Evolutionary conservation across 495 filamentous ascomycete genomes (phyloP).

Genomic region (Amniculicola lignicola): DNA sequence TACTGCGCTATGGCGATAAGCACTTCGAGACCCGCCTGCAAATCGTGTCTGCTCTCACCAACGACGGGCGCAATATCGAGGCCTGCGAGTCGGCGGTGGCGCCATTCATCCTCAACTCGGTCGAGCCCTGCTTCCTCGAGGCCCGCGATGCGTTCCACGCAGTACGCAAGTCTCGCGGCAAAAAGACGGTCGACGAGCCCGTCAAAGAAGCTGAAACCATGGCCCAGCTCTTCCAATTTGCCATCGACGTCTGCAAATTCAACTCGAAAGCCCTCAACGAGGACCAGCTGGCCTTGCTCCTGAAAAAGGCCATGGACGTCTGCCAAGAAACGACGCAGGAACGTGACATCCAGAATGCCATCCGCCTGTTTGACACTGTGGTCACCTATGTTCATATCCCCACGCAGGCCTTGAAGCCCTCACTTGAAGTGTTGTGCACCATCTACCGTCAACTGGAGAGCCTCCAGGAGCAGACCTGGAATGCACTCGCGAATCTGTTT

Average conservation of each 20-base stretch:
- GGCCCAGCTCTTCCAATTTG: constrained; percentile 65
- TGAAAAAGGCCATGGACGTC: constrained; percentile 66
- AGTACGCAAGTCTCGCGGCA: constrained; percentile 12
- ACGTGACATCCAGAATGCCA: constrained; percentile 69
- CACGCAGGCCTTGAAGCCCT: constrained; percentile 59
- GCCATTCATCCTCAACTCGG: constrained; percentile 56
- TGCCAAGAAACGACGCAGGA: constrained; percentile 72
- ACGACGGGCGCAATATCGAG: constrained; percentile 58
- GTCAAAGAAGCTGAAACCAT: constrained; percentile 67
- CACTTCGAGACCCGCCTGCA: constrained; percentile 63
- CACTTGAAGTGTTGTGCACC: constrained; percentile 76
- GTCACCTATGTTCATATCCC: constrained; percentile 78
- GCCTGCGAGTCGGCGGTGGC: constrained; percentile 63
- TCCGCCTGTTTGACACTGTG: constrained; percentile 74
- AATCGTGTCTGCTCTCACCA: constrained; percentile 60
- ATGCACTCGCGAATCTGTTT: constrained; percentile 70
- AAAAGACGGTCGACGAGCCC: constrained; percentile 40
- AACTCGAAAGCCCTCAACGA: constrained; percentile 73
- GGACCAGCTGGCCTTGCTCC: constrained; percentile 61
- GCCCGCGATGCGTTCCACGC: constrained; percentile 49
- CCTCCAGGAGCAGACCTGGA: constrained; percentile 70
- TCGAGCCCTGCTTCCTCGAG: constrained; percentile 55
- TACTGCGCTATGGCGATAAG: constrained; percentile 49
- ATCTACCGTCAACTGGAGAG: constrained; percentile 71
- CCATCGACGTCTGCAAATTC: constrained; percentile 78